A percentile compares a stretch with the other conserved stretches of the same genome.
phyloP scores from a whole-genome alignment of 768 basidiomycete genomes.

The Calocybe cyanea region DNA sequence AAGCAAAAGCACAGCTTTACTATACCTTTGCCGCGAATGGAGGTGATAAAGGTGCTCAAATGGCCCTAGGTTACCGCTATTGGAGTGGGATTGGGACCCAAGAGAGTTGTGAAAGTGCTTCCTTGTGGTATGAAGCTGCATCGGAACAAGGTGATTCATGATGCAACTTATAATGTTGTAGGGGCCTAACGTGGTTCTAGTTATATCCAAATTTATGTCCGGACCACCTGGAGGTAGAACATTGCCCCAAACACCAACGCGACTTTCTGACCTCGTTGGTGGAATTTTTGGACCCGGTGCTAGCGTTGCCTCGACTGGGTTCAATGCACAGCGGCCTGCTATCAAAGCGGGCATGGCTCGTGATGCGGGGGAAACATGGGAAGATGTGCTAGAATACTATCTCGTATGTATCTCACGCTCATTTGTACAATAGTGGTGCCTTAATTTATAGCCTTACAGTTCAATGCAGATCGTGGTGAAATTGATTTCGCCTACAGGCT shows the following conservation, averaged over 20 bases:
- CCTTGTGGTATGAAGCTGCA: conserved; percentile 87
- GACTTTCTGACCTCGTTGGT: conserved; percentile 85
- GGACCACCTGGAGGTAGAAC: conserved; percentile 92
- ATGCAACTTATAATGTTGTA: not conserved
- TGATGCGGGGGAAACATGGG: conserved; percentile 91
- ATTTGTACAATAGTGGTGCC: not conserved
- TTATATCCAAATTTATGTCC: conserved; percentile 73
- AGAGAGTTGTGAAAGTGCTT: conserved; percentile 80
- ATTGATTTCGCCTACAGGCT: conserved; percentile 86
- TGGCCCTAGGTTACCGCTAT: conserved; percentile 90
- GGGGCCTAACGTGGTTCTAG: conserved; percentile 30
- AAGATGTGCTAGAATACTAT: conserved; percentile 90
- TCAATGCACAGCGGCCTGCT: conserved; percentile 66
- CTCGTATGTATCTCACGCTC: conserved; percentile 44
- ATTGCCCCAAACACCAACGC: conserved; percentile 74
- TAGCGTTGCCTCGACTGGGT: conserved; percentile 85
- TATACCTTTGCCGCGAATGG: conserved; percentile 93
- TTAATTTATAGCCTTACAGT: conserved; percentile 41
- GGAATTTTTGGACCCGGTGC: conserved; percentile 96
- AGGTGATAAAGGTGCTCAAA: conserved; percentile 82
- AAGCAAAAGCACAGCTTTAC: conserved; percentile 83
- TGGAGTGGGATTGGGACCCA: conserved; percentile 94
- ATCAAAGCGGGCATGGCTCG: conserved; percentile 81
- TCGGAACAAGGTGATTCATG: conserved; percentile 67
- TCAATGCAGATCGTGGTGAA: conserved; percentile 92